Evolutionary conservation across 192 early-diverging fungal genomes (phyloP).

Genomic region (Coemansia sp.): DNA sequence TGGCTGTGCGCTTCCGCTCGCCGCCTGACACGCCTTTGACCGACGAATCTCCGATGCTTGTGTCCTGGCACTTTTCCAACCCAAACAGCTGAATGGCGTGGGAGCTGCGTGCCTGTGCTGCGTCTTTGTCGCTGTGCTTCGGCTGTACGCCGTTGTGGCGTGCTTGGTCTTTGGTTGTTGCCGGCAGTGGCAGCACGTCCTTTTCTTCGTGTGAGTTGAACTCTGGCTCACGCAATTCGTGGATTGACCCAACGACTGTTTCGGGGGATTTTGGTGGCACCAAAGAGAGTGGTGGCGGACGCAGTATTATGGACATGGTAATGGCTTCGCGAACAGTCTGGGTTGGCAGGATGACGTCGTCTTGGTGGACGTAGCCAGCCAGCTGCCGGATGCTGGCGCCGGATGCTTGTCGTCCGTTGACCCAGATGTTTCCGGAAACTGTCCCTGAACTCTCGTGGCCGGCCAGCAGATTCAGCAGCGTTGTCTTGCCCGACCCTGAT

Average conservation of each 20-base stretch:
- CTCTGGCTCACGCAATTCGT: neutral
- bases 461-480: conserved; percentile 63
- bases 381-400: conserved; percentile 59
- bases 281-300: conserved; percentile 28
- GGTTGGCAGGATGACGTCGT: conserved; percentile 63
- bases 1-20: conserved; percentile 71
- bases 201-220: neutral
- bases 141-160: neutral
- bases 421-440: conserved; percentile 56
- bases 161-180: neutral
- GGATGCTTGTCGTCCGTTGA: conserved; percentile 58
- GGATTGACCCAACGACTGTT: neutral
- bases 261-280: neutral
- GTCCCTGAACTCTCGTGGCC: conserved; percentile 54
- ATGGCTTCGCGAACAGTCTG: conserved; percentile 82
- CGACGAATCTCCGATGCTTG: conserved; percentile 63
- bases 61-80: conserved; percentile 66
- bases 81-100: conserved; percentile 59
- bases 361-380: conserved; percentile 60
- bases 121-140: neutral
- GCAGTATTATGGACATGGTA: conserved; percentile 61
- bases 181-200: conserved; percentile 34
- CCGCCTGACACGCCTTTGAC: conserved; percentile 74
- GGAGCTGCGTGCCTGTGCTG: neutral
- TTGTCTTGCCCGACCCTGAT: conserved; percentile 66